Conservation (phyloP, 768 basidiomycete genomes). For the Ramaria sp. region DNA sequence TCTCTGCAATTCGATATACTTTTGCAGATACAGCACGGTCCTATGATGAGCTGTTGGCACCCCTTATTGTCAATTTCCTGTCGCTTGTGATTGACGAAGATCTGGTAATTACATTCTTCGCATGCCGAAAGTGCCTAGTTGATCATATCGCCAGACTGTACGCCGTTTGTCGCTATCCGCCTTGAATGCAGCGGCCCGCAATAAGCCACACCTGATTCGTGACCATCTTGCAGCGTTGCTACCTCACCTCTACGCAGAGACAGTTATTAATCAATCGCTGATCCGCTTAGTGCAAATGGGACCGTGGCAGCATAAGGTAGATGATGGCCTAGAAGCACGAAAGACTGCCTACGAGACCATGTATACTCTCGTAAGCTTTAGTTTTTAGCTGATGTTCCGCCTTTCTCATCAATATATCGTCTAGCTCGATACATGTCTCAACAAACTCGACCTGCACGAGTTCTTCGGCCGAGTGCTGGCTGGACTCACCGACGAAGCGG, state of each 20-base stretch:
- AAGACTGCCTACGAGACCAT: conserved; percentile 98
- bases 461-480: conserved; percentile 74
- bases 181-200: conserved; percentile 88
- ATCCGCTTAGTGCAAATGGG: conserved; percentile 94
- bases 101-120: conserved; percentile 45
- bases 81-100: conserved; percentile 84
- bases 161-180: conserved; percentile 83
- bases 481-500: conserved; percentile 79
- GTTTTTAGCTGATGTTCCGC: not conserved
- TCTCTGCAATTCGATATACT: conserved; percentile 83
- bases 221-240: conserved; percentile 71
- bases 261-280: conserved; percentile 62
- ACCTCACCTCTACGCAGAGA: conserved; percentile 81
- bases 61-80: conserved; percentile 84
- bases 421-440: conserved; percentile 85
- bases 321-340: conserved; percentile 91
- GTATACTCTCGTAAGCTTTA: conserved; percentile 69
- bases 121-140: not conserved
- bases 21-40: conserved; percentile 79
- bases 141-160: conserved; percentile 51
- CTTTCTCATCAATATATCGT: not conserved
- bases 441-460: conserved; percentile 76
- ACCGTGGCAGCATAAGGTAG: conserved; percentile 93
- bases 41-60: conserved; percentile 86
- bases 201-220: conserved; percentile 85